A percentile compares a stretch with the other conserved stretches of the same genome.
Conservation (phyloP, 2,329 filamentous ascomycete genomes). For the Apiospora saccharicola region DNA sequence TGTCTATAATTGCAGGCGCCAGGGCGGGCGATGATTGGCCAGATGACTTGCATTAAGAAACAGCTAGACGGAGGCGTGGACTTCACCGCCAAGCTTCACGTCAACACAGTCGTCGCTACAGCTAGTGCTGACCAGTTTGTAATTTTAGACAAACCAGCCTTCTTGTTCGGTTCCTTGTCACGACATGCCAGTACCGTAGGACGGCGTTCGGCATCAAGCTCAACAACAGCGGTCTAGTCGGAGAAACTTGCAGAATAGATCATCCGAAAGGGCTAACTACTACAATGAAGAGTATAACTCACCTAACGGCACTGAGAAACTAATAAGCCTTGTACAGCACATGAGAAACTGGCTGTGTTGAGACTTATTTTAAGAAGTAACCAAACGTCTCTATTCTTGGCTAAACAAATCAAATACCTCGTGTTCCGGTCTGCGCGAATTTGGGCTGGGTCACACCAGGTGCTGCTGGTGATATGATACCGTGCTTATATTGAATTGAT, state of each 20-base stretch:
- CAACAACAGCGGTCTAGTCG: background rate
- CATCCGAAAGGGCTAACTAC: background rate
- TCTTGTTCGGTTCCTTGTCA: background rate
- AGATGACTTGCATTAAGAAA: background rate
- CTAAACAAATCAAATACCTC: background rate
- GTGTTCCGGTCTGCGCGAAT: background rate
- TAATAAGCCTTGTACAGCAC: background rate
- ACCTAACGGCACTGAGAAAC: background rate
- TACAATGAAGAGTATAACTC: background rate
- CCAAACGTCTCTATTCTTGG: background rate
- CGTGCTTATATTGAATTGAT: background rate
- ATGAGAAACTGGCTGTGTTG: background rate
- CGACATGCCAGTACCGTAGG: background rate
- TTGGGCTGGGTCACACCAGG: slow-evolving; percentile 4
- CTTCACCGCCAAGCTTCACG: background rate
- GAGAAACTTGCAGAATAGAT: slow-evolving; percentile 3
- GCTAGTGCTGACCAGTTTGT: slow-evolving; percentile 12
- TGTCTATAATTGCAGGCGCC: slow-evolving; percentile 4
- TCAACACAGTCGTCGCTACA: slow-evolving; percentile 3
- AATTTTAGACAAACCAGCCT: background rate
- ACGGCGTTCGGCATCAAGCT: background rate
- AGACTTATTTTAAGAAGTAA: background rate
- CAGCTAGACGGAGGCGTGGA: slow-evolving; percentile 5
- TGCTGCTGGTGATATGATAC: background rate
- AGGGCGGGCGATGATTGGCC: background rate